phyloP scores from a whole-genome alignment of 2,329 filamentous ascomycete species.

The Fonsecaea nubica region DNA sequence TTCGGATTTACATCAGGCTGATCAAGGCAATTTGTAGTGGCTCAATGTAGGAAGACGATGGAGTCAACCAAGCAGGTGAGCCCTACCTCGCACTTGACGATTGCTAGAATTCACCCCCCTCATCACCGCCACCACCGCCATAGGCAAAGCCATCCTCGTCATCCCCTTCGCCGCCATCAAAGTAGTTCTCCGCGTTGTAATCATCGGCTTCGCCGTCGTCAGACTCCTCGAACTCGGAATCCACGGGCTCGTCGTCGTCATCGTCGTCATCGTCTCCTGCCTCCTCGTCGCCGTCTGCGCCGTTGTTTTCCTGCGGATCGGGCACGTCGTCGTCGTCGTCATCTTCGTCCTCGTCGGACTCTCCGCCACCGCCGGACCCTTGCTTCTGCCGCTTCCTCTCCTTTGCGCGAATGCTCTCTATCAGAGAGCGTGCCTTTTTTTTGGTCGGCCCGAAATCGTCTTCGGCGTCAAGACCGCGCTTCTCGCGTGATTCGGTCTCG shows the following conservation, averaged over 20 bases:
- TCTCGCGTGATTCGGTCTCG: slow-evolving; percentile 38
- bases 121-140: slow-evolving; percentile 60
- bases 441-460: slow-evolving; percentile 47
- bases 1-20: too few species aligned
- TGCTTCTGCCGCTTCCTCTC: slow-evolving; percentile 20
- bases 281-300: slow-evolving; percentile 49
- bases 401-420: slow-evolving; percentile 17
- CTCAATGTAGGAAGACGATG: too few species aligned
- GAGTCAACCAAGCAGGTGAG: too few species aligned
- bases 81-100: not conserved
- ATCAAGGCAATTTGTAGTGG: too few species aligned
- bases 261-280: slow-evolving; percentile 49
- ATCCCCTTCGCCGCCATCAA: slow-evolving; percentile 64
- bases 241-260: slow-evolving; percentile 59
- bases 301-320: slow-evolving; percentile 43
- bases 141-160: slow-evolving; percentile 55
- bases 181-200: slow-evolving; percentile 70
- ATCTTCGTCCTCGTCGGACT: slow-evolving; percentile 42
- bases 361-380: slow-evolving; percentile 38
- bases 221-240: slow-evolving; percentile 66
- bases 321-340: slow-evolving; percentile 50
- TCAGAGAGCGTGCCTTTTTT: slow-evolving; percentile 44
- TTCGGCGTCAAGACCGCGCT: slow-evolving; percentile 45
- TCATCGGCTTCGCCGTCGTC: slow-evolving; percentile 66
- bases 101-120: slow-evolving; percentile 23